Evolutionary conservation across 352 stramenopile genomes (phyloP), one percentile per base, ranked within the genome.

Genomic region (Halophytophthora batemanensis): DNA sequence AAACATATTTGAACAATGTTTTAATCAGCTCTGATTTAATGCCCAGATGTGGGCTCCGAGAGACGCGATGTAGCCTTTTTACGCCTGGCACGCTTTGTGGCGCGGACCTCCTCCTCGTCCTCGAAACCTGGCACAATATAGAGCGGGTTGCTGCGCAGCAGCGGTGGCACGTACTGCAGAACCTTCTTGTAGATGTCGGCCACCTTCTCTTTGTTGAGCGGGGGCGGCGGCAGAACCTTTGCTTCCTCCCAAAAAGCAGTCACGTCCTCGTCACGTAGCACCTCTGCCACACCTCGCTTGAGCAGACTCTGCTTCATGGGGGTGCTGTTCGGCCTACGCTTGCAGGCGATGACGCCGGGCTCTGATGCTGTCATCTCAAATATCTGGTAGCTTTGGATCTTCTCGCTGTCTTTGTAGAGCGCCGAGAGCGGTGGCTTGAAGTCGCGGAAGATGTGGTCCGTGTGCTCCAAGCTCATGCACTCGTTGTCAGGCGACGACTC

Each of bases 301-400:
- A 45, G n/a, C 14, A 45, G 13, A 18, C 6, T 23, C 22, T 45
- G 40, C 31, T 15, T 44, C 15, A 22, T 22, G 6, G 18, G 38
- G n/a, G 3, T 44, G 38, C 38, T 44, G 38, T 44, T 44, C 10
- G 38, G 18, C 4, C 40, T 12, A 6, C 31, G 28, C 19, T 18
- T 13, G 22, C 40, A 33, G n/a, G 28, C 14, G 10, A 45, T 21
- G n/a, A 45, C 40, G 3, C 22, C 22, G 19, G 40, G 38, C 40
- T 45, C 40, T 6, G 8, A 18, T 2, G 19, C 40, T 7, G 19
- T 7, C 40, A 45, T 34, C 40, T 15, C 19, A 15, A 45, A 31
- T 8, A 45, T 45, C 10, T 45, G 40, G n/a, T 34, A 45, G 18
- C 22, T 45, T 34, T 45, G 40, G 31, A 34, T 45, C 19, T 45